Conservation (phyloP, 1,139 yeast genomes). For the Diutina neorugosa region DNA sequence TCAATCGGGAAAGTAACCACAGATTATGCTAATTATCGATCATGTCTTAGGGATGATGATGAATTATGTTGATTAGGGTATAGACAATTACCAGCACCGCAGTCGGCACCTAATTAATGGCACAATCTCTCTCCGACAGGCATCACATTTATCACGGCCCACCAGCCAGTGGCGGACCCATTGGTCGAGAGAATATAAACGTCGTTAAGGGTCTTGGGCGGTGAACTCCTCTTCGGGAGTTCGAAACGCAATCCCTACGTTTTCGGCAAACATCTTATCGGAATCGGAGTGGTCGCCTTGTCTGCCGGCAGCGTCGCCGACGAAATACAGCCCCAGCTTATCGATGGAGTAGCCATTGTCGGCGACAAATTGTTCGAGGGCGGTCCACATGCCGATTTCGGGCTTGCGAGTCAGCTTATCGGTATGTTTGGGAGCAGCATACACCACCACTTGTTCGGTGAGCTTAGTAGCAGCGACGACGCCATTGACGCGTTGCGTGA, state of each 20-base stretch:
- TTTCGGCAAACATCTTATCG: conserved; percentile 57
- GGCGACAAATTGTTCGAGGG: conserved; percentile 26
- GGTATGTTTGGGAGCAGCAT: conserved; percentile 49
- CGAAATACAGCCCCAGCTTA: conserved; percentile 41
- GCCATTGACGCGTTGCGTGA: conserved; percentile 30
- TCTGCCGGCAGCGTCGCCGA: conserved; percentile 98
- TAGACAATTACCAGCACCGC: neutral
- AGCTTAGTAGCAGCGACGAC: conserved; percentile 16
- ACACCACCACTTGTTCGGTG: conserved; percentile 33
- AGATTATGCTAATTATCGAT: too few species aligned
- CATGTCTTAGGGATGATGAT: too few species aligned
- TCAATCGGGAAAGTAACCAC: too few species aligned
- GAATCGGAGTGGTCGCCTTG: conserved; percentile 63
- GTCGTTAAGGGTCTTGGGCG: neutral
- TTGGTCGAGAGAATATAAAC: neutral
- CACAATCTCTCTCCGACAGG: neutral
- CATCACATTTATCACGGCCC: neutral
- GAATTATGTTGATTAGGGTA: neutral
- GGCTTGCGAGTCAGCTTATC: conserved; percentile 52
- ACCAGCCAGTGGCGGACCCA: neutral
- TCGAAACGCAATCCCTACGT: conserved; percentile 38
- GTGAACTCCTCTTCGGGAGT: conserved; percentile 56
- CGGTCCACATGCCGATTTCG: conserved; percentile 55
- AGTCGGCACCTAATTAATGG: neutral
- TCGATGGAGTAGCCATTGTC: conserved; percentile 17